phyloP scores from a whole-genome alignment of 306 rosid genomes.

The Rubus idaeus region DNA sequence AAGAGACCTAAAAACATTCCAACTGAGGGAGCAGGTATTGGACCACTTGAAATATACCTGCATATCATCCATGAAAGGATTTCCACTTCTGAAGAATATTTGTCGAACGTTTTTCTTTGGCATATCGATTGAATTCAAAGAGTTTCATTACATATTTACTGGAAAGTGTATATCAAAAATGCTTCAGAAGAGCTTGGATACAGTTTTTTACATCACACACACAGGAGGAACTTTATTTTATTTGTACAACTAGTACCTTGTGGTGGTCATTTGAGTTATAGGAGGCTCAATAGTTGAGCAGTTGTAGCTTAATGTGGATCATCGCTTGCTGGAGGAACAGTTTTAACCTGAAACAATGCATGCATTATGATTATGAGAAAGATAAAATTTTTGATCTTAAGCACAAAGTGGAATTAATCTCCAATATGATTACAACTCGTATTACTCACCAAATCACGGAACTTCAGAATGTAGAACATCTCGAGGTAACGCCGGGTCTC shows the following conservation, averaged over 20 bases:
- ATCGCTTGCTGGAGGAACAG: slow-evolving; percentile 64
- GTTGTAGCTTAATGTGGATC: slow-evolving; percentile 36
- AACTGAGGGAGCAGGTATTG: not conserved
- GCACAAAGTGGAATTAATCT: not conserved
- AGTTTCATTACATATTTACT: not conserved
- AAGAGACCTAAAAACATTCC: slow-evolving; percentile 34
- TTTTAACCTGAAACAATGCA: slow-evolving; percentile 55
- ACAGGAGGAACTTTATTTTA: slow-evolving; percentile 10
- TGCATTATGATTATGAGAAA: not conserved
- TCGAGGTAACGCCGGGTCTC: slow-evolving; percentile 88
- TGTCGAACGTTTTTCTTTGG: not conserved
- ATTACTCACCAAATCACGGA: slow-evolving; percentile 82
- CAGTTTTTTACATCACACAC: not conserved
- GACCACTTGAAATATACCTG: not conserved
- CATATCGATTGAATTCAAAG: not conserved
- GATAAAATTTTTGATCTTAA: not conserved
- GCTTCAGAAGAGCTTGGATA: not conserved
- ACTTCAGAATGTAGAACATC: slow-evolving; percentile 95
- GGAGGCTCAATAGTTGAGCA: not conserved
- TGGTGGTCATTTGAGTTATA: slow-evolving; percentile 3
- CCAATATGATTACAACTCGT: not conserved
- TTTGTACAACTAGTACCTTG: slow-evolving; percentile 11
- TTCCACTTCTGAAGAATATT: not conserved
- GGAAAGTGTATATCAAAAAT: not conserved
- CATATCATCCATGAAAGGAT: not conserved